Percentiles rank a stretch among this genome's conserved stretches.
Conservation (phyloP, 1,284 basidiomycete species). For the Cutaneotrichosporon mucoides region DNA sequence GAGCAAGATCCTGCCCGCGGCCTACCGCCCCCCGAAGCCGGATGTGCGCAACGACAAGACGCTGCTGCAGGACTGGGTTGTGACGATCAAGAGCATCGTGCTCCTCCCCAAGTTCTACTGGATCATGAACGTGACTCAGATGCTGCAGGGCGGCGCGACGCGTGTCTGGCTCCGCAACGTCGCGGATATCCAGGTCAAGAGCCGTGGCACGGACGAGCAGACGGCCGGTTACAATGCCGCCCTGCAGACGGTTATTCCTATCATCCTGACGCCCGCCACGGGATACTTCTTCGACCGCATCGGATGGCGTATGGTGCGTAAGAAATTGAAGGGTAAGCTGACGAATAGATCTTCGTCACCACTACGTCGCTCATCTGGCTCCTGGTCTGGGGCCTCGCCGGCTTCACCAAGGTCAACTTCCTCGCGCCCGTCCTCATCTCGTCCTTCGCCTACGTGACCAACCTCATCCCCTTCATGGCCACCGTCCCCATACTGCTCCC, state of each 20-base stretch:
- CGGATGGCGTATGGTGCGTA: conserved; percentile 41
- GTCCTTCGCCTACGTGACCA: conserved; percentile 44
- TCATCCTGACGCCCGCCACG: conserved; percentile 48
- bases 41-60: conserved; percentile 10
- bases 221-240: conserved; percentile 51
- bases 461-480: conserved; percentile 48
- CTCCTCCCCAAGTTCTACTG: conserved; percentile 37
- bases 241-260: conserved; percentile 49
- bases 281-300: conserved; percentile 44
- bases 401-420: conserved; percentile 47
- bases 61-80: conserved; percentile 8
- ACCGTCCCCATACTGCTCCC: conserved; percentile 49
- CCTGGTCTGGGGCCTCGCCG: conserved; percentile 49
- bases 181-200: conserved; percentile 49
- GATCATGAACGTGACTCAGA: conserved; percentile 30
- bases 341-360: conserved; percentile 8
- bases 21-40: conserved; percentile 11
- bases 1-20: conserved; percentile 23
- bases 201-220: conserved; percentile 44
- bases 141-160: conserved; percentile 46
- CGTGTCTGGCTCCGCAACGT: conserved; percentile 47
- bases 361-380: conserved; percentile 36
- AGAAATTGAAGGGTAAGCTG: neutral
- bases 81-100: conserved; percentile 4
- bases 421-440: conserved; percentile 47